Percentiles rank a stretch among this genome's conserved stretches.
Conservation (phyloP, 805 yeast genomes). For the Pichia rugopelliculosa region DNA sequence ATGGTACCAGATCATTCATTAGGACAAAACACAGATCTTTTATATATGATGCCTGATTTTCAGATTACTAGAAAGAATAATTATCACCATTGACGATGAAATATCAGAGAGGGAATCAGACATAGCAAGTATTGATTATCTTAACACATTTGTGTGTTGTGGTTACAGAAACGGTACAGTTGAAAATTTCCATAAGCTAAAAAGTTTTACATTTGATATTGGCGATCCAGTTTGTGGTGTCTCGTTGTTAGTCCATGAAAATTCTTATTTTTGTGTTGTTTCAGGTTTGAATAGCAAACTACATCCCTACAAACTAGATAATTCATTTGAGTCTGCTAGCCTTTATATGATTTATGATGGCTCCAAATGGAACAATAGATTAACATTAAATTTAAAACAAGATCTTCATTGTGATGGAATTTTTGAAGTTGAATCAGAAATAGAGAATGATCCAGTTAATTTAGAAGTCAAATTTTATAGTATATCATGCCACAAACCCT, state of each 20-base stretch:
- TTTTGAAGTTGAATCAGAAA: constrained; percentile 11
- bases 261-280: constrained; percentile 2
- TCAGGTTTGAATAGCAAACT: constrained; percentile 5
- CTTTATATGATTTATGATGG: constrained; percentile 6
- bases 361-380: constrained; percentile 2
- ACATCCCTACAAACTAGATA: not conserved
- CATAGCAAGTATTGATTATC: constrained; percentile 1
- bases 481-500: not conserved
- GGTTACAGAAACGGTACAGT: constrained; percentile 12
- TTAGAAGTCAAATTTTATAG: constrained; percentile 5
- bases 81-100: not conserved
- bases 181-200: not conserved
- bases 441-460: not conserved
- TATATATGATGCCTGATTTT: not conserved
- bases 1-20: not conserved
- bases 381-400: constrained; percentile 5
- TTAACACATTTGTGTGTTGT: not conserved
- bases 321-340: not conserved
- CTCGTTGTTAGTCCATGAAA: not conserved
- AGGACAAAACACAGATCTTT: not conserved
- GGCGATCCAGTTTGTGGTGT: constrained; percentile 7
- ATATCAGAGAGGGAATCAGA: constrained; percentile 1
- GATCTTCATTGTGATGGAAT: not conserved
- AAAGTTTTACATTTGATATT: not conserved
- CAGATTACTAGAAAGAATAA: not conserved